phyloP scores from a whole-genome alignment of 306 rosid genomes.

The Castanospermum australe region DNA sequence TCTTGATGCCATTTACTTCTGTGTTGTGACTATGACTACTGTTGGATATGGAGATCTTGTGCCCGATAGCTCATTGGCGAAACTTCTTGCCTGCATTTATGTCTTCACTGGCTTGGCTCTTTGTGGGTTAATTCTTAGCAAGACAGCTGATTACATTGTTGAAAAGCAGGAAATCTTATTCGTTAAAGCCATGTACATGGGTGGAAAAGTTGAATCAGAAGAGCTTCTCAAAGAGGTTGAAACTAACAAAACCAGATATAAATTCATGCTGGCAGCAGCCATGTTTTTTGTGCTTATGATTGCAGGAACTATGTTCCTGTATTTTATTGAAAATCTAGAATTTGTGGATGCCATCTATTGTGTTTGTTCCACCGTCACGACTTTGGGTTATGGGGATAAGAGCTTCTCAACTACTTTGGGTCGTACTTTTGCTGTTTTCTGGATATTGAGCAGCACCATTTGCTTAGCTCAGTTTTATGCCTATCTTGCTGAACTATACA shows the following conservation, averaged over 20 bases:
- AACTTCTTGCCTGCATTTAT: slow-evolving; percentile 70
- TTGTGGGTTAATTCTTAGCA: slow-evolving; percentile 64
- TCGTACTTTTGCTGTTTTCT: slow-evolving; percentile 68
- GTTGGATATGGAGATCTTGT: slow-evolving; percentile 95
- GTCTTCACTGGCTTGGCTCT: slow-evolving; percentile 79
- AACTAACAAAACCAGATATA: slow-evolving; percentile 54
- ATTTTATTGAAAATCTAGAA: slow-evolving; percentile 49
- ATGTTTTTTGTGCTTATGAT: slow-evolving; percentile 46
- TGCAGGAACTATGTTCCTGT: slow-evolving; percentile 55
- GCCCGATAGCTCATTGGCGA: slow-evolving; percentile 56
- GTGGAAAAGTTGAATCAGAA: slow-evolving; percentile 22
- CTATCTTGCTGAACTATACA: slow-evolving; percentile 65
- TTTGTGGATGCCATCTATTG: slow-evolving; percentile 72
- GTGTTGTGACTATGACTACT: slow-evolving; percentile 89
- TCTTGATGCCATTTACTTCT: slow-evolving; percentile 76
- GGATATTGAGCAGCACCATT: slow-evolving; percentile 83
- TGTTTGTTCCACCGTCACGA: slow-evolving; percentile 81
- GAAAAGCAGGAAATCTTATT: slow-evolving; percentile 72
- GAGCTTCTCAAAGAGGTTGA: slow-evolving; percentile 52
- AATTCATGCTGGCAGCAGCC: slow-evolving; percentile 43
- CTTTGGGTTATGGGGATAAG: slow-evolving; percentile 84
- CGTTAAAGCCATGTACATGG: slow-evolving; percentile 48
- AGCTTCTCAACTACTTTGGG: slow-evolving; percentile 70
- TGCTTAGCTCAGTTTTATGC: slow-evolving; percentile 77
- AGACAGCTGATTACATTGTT: slow-evolving; percentile 76